phyloP scores from a whole-genome alignment of 2,329 filamentous ascomycete genomes.

The Colletotrichum coccodes region DNA sequence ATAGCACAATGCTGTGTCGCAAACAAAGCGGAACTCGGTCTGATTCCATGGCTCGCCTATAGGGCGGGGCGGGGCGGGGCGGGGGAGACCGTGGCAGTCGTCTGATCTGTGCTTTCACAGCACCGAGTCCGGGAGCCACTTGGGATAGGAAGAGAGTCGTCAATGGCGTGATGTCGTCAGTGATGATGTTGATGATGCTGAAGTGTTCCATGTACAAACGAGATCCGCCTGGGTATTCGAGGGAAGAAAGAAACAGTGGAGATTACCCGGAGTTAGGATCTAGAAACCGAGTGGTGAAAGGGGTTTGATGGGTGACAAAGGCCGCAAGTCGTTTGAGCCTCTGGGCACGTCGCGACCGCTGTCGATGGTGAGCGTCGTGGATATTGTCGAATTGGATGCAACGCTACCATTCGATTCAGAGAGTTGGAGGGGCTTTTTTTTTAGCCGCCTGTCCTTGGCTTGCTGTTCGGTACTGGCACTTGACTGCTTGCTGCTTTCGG shows the following conservation, averaged over 20 bases:
- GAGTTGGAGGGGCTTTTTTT: constrained; percentile 55
- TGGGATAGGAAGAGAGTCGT: constrained; percentile 38
- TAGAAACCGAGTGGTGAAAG: constrained; percentile 71
- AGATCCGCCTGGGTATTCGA: constrained; percentile 32
- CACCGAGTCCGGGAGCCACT: background rate
- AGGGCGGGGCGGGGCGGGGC: too few relatives aligned
- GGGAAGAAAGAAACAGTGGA: constrained; percentile 34
- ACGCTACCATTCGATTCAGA: constrained; percentile 56
- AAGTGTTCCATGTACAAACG: constrained; percentile 23
- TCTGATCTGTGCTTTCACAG: background rate
- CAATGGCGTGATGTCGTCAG: constrained; percentile 47
- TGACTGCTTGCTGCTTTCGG: constrained; percentile 70
- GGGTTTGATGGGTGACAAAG: constrained; percentile 74
- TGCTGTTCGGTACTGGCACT: constrained; percentile 41
- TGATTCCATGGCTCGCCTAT: background rate
- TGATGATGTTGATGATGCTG: constrained; percentile 32
- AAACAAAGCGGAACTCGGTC: constrained; percentile 22
- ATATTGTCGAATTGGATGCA: constrained; percentile 54
- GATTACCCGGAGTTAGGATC: constrained; percentile 25
- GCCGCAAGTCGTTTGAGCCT: constrained; percentile 58
- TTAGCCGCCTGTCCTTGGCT: constrained; percentile 46
- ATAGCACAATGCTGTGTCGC: constrained; percentile 29
- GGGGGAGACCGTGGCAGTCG: background rate
- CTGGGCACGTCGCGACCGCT: constrained; percentile 51
- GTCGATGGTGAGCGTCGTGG: constrained; percentile 57